A percentile compares a stretch with the other conserved stretches of the same genome.
phyloP scores from a whole-genome alignment of 345 rosid species.

The Eucalyptus sp. region DNA sequence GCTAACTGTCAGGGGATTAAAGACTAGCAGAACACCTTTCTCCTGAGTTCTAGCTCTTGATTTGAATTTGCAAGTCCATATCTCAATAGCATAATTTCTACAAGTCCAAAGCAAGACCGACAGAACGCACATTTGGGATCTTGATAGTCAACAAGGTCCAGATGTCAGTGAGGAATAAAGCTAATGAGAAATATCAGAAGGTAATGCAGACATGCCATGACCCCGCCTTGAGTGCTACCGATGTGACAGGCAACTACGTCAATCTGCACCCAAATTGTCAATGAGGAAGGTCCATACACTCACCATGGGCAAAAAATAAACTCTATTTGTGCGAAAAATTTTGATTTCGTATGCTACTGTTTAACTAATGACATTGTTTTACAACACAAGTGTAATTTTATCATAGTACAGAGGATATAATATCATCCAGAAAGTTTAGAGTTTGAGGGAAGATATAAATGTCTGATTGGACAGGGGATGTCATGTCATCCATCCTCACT shows the following conservation, averaged over 20 bases:
- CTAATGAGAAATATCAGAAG: not conserved
- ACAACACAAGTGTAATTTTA: not conserved
- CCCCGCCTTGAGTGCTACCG: not conserved
- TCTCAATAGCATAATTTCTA: not conserved
- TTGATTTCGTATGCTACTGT: not conserved
- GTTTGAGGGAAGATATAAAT: not conserved
- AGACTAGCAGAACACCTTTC: not conserved
- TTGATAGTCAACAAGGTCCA: not conserved
- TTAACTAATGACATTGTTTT: not conserved
- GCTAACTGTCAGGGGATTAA: not conserved
- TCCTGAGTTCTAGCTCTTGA: not conserved
- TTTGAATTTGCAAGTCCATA: not conserved
- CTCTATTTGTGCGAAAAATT: not conserved
- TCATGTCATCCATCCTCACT: not conserved
- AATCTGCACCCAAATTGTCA: not conserved
- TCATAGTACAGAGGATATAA: not conserved
- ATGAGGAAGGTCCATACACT: not conserved
- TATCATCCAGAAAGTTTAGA: not conserved
- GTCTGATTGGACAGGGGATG: not conserved
- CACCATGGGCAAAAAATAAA: not conserved
- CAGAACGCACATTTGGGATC: not conserved
- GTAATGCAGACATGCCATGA: not conserved
- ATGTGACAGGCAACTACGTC: not conserved
- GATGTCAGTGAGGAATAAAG: not conserved
- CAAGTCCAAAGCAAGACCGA: not conserved